Percentiles rank a stretch among this genome's conserved stretches.
phyloP scores from a whole-genome alignment of 331 rosid species.

The Saraca asoca region DNA sequence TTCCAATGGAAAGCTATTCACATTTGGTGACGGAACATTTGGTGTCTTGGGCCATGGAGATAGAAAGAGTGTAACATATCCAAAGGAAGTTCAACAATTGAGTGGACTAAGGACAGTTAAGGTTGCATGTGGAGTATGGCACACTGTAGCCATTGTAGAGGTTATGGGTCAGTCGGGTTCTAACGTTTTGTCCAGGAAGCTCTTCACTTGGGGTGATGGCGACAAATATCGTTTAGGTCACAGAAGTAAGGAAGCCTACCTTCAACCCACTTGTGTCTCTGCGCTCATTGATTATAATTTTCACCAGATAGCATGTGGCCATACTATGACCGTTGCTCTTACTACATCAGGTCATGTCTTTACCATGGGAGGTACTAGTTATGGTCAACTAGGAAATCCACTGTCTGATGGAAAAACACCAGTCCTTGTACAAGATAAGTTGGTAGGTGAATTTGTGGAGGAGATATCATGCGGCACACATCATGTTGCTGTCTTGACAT shows the following conservation, averaged over 20 bases:
- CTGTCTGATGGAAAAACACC: conserved; percentile 66
- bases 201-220: conserved; percentile 97
- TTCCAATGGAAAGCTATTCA: conserved; percentile 70
- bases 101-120: conserved; percentile 70
- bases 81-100: conserved; percentile 74
- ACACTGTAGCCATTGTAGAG: conserved; percentile 88
- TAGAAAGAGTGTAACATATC: conserved; percentile 59
- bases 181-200: conserved; percentile 60
- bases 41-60: conserved; percentile 96
- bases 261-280: conserved; percentile 74
- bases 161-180: conserved; percentile 61
- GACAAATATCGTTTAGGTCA: conserved; percentile 85
- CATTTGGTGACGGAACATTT: conserved; percentile 91
- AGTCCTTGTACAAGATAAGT: conserved; percentile 71
- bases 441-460: conserved; percentile 85
- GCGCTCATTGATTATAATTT: conserved; percentile 82
- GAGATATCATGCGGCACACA: conserved; percentile 83
- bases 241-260: conserved; percentile 72
- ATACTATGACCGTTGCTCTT: conserved; percentile 75
- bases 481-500: conserved; percentile 74
- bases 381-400: conserved; percentile 88
- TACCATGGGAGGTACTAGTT: conserved; percentile 71
- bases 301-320: conserved; percentile 81
- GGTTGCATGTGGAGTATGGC: conserved; percentile 98
- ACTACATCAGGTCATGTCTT: conserved; percentile 91